A percentile compares a stretch with the other conserved stretches of the same genome.
These are phyloP conservation scores for Polymyxa betae DNA, from an alignment of 208 protist species.

Conservation along the genomic window DNA sequence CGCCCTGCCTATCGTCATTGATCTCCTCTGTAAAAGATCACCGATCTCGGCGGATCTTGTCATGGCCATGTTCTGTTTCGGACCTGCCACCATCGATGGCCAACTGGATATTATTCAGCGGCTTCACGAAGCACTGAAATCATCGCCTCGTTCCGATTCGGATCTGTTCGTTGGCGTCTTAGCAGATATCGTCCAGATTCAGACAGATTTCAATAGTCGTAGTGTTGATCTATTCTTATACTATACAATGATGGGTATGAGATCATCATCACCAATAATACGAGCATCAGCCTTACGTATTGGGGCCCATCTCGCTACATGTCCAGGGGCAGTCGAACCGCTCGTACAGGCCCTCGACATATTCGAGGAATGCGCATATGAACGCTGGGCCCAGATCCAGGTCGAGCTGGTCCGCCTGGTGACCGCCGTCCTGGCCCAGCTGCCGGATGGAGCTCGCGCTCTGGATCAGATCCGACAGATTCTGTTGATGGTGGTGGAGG, in stretches of 20 bases:
- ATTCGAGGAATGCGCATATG: neutral
- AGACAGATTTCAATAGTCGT: neutral
- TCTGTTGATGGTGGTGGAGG: neutral
- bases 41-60: neutral
- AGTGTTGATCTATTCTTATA: conserved; percentile 22
- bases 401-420: neutral
- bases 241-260: conserved; percentile 14
- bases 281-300: neutral
- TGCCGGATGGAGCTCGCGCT: neutral
- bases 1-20: neutral
- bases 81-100: neutral
- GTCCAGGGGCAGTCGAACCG: neutral
- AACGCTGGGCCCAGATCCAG: neutral
- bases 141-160: neutral
- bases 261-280: neutral
- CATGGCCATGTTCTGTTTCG: conserved; percentile 20
- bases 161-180: neutral
- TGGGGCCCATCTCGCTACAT: neutral
- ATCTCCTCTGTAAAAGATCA: neutral
- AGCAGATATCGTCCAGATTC: neutral
- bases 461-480: neutral
- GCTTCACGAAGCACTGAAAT: conserved; percentile 44
- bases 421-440: neutral
- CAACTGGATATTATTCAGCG: conserved; percentile 29
- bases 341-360: neutral